Evolutionary conservation across 495 filamentous ascomycete genomes (phyloP), one percentile per base, ranked within the genome.

Genomic region (Daldinia vernicosa): DNA sequence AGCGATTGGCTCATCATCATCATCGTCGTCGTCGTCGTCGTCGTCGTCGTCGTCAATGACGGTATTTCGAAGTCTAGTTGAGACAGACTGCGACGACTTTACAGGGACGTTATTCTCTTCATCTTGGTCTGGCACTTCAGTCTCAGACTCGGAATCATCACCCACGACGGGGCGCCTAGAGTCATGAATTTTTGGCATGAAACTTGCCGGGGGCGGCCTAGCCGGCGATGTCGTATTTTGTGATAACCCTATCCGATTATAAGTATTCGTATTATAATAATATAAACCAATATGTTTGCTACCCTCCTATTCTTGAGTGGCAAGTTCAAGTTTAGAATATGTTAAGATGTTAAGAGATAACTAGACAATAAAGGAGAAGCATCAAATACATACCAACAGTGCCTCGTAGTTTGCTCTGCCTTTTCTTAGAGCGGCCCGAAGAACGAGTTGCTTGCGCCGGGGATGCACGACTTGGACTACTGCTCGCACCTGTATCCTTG

Each of bases 21-120:
- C n/a, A 4, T 61, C 51, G 6, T 59, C 63, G 24, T 58, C 60
- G 11, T 64, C 55, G 0, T 70, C 43, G 17, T 66, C 55, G 1
- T 69, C 61, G 45, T 73, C 57, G 3, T 77, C 70, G 4, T 57
- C 60, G 8, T 60, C 30, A 15, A 75, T 60, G 8, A 69, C 53
- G 17, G 70, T 56, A n/a, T 54, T 63, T 14, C 30, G 63, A 1
- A 75, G 64, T 15, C 59, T 75, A 19, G 72, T 66, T 30, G 75
- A 72, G 39, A 77, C 67, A 19, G 75, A 75, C 45, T 77, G 75
- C 1, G 72, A 75, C 15, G 75, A 75, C 33, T 45, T 64, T 1
- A 27, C 26, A 51, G 52, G 43, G 19, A 47, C 30, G 1, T 57
- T 62, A 8, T 64, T 43, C 15, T 67, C 57, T 24, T 70, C 60